These are phyloP conservation scores for Sporothrix globosa DNA, from an alignment of 2,329 filamentous ascomycete species.

Conservation along the genomic window DNA sequence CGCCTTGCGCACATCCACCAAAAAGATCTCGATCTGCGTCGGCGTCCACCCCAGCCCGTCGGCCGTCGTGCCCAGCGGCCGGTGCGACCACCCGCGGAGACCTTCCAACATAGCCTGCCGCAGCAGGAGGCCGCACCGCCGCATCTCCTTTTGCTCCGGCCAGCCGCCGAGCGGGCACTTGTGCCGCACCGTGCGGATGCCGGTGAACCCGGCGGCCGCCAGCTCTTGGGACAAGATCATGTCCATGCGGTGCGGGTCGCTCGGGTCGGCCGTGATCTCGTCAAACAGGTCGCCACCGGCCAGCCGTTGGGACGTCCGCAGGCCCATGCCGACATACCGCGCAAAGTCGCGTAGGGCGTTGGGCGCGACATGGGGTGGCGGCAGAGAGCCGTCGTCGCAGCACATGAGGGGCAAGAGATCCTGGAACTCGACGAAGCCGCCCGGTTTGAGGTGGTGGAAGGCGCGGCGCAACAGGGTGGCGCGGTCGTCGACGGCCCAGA, in stretches of 20 bases:
- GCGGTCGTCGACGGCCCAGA: slow-evolving; percentile 52
- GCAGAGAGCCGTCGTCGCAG: slow-evolving; percentile 51
- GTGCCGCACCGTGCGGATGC: slow-evolving; percentile 42
- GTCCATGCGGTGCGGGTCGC: slow-evolving; percentile 1
- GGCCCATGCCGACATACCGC: slow-evolving; percentile 44
- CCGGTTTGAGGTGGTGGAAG: slow-evolving; percentile 54
- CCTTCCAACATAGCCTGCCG: slow-evolving; percentile 48
- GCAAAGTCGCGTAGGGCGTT: slow-evolving; percentile 55
- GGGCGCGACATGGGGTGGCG: slow-evolving; percentile 41
- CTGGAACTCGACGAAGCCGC: slow-evolving; percentile 56
- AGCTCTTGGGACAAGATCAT: slow-evolving; percentile 40
- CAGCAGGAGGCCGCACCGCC: slow-evolving; percentile 52
- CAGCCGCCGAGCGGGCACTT: slow-evolving; percentile 56
- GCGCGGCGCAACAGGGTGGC: slow-evolving; percentile 49
- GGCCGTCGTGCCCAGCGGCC: slow-evolving; percentile 39
- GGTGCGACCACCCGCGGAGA: slow-evolving; percentile 40
- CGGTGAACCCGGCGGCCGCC: slow-evolving; percentile 48
- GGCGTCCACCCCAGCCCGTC: slow-evolving; percentile 44
- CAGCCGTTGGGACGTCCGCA: slow-evolving; percentile 39
- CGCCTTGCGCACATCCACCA: slow-evolving; percentile 44
- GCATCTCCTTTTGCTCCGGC: slow-evolving; percentile 49
- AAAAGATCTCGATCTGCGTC: slow-evolving; percentile 45
- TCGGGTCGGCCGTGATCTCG: neutral
- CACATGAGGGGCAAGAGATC: slow-evolving; percentile 50
- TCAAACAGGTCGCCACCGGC: slow-evolving; percentile 31